Percentiles rank a stretch among this genome's conserved stretches.
Evolutionary conservation across 805 yeast genomes (phyloP).

Genomic region (Wickerhamiella occidentalis): DNA sequence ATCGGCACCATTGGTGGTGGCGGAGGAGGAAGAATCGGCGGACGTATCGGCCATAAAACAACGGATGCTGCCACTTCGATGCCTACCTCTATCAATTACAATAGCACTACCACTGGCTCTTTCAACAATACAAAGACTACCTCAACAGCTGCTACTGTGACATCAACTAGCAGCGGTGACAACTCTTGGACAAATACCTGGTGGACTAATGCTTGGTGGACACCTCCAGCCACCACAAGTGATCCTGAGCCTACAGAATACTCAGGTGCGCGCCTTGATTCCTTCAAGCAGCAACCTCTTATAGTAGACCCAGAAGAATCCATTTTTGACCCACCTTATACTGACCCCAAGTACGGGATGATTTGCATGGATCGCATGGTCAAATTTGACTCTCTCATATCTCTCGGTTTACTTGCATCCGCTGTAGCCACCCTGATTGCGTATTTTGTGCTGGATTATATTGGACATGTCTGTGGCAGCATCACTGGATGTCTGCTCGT

Average conservation of each 20-base stretch:
- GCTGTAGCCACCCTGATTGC: conserved; percentile 17
- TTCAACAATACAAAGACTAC: too few species aligned
- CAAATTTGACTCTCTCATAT: conserved; percentile 16
- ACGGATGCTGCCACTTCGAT: not conserved
- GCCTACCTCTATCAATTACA: not conserved
- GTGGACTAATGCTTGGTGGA: conserved; percentile 6
- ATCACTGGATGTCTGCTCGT: conserved; percentile 16
- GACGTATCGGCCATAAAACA: conserved; percentile 1
- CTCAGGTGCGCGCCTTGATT: too few species aligned
- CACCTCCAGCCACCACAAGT: too few species aligned
- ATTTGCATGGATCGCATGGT: conserved; percentile 17
- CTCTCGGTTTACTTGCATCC: conserved; percentile 11
- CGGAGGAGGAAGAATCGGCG: not conserved
- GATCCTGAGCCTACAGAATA: not conserved
- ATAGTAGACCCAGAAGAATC: not conserved
- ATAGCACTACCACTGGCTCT: not conserved
- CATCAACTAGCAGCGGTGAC: not conserved
- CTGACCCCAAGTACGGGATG: not conserved
- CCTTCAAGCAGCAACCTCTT: not conserved
- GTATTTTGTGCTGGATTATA: conserved; percentile 12
- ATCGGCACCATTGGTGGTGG: conserved; percentile 9
- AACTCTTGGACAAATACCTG: conserved; percentile 3
- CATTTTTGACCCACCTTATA: not conserved
- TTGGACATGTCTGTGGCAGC: conserved; percentile 18
- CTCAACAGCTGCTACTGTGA: too few species aligned